Evolutionary conservation across 2,329 filamentous ascomycete genomes (phyloP).

Genomic region (Penicillium sp.): DNA sequence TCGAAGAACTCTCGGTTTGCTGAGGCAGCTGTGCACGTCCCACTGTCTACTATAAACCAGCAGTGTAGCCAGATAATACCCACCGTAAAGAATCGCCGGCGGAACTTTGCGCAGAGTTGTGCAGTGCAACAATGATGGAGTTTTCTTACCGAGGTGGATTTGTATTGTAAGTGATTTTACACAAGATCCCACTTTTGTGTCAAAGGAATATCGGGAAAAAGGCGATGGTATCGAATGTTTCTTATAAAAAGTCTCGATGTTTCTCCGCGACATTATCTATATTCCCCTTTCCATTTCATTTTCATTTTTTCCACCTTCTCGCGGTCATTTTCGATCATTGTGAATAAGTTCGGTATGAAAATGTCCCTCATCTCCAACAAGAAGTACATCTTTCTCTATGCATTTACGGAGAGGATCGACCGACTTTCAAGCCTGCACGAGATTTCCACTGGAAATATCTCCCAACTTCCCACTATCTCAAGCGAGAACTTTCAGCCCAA

Average conservation of each 20-base stretch:
- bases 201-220: neutral
- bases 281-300: neutral
- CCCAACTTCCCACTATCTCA: neutral
- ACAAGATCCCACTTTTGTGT: neutral
- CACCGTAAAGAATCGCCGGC: neutral
- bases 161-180: conserved; percentile 5
- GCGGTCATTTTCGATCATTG: neutral
- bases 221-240: neutral
- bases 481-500: neutral
- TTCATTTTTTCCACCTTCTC: neutral
- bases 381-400: conserved; percentile 5
- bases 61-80: neutral
- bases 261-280: neutral
- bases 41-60: neutral
- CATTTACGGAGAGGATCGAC: conserved; percentile 7
- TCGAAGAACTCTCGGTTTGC: neutral
- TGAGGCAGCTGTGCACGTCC: neutral
- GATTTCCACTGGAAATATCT: neutral
- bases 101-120: neutral
- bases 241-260: neutral
- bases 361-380: conserved; percentile 2
- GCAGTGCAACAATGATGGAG: neutral
- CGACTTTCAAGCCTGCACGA: neutral
- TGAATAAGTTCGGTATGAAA: neutral
- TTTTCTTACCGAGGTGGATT: neutral